Evolutionary conservation across 2,329 filamentous ascomycete genomes (phyloP), one percentile per base, ranked within the genome.

Genomic region (Didymella pinodella): DNA sequence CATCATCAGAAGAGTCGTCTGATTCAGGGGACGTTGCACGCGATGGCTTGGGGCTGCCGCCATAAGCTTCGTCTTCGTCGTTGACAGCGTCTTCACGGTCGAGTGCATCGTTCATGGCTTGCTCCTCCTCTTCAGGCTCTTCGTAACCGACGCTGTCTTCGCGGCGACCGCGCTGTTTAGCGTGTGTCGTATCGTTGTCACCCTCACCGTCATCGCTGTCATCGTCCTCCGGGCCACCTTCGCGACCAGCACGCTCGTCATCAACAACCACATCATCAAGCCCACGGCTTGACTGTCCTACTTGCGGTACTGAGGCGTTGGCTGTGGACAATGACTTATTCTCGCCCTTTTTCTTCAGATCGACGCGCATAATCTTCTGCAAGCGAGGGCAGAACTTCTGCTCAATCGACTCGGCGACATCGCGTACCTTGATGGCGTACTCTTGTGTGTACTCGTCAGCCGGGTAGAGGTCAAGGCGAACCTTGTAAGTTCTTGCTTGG

Each of bases 51-150:
- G 77, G 79, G 54, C 79, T 81, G 48, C 80, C 79, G 31, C 80
- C 80, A 53, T 83, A 81, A 8, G 80, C 78, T 63, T 84, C 82
- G 55, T 89, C 87, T 34, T 87, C 74, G 29, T 66, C 65, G 18
- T 60, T 62, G 48, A 86, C 84, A 2, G 84, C 84, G 2, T 82
- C 83, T 50, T 88, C 87, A 31, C 81, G 82, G 55, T 86, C 84
- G 70, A 89, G 84, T 57, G 85, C 83, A 51, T 82, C 81, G 68
- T 90, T 88, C 54, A 96, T 87, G 34, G 85, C 88, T 65, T 92
- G 86, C 71, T 98, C 95, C 4, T 94, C 94, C 5, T 97, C 93
- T 72, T 98, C 95, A 46, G 96, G 96, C 32, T 89, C 91, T 38
- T 92, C 94, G 67, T 97, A 98, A 14, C 92, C 95, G 2, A 94